These are phyloP conservation scores for Biscutella laevigata DNA, from an alignment of 441 rosid genomes.

Conservation along the genomic window DNA sequence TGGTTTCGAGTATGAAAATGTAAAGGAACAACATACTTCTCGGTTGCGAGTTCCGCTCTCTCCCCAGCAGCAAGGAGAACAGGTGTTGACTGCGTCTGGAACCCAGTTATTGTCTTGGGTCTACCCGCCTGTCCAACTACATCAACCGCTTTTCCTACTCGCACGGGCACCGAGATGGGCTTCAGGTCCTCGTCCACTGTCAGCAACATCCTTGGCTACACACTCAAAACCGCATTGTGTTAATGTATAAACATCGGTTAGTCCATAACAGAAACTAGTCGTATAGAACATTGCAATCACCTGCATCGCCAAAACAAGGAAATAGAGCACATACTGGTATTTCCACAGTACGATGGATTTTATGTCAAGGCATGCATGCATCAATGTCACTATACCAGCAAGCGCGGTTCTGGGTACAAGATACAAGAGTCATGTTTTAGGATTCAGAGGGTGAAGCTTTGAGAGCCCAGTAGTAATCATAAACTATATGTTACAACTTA, in stretches of 20 bases:
- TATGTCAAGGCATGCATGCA: slow-evolving; percentile 88
- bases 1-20: not conserved
- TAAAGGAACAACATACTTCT: slow-evolving; percentile 46
- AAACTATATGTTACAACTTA: slow-evolving; percentile 27
- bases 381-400: slow-evolving; percentile 70
- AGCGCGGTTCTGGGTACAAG: slow-evolving; percentile 60
- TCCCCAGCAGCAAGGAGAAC: slow-evolving; percentile 93
- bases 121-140: slow-evolving; percentile 95
- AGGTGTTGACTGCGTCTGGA: slow-evolving; percentile 89
- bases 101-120: slow-evolving; percentile 86
- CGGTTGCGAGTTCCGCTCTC: slow-evolving; percentile 89
- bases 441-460: not conserved
- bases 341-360: slow-evolving; percentile 74
- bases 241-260: not conserved
- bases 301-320: slow-evolving; percentile 91
- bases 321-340: slow-evolving; percentile 81
- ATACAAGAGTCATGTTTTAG: not conserved
- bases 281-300: slow-evolving; percentile 28
- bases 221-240: slow-evolving; percentile 5
- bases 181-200: slow-evolving; percentile 75
- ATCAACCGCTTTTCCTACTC: slow-evolving; percentile 92
- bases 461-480: not conserved
- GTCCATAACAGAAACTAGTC: not conserved
- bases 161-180: slow-evolving; percentile 76
- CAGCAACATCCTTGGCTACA: slow-evolving; percentile 87